Evolutionary conservation across 2,329 filamentous ascomycete genomes (phyloP).

Genomic region (Fusarium burgessii): DNA sequence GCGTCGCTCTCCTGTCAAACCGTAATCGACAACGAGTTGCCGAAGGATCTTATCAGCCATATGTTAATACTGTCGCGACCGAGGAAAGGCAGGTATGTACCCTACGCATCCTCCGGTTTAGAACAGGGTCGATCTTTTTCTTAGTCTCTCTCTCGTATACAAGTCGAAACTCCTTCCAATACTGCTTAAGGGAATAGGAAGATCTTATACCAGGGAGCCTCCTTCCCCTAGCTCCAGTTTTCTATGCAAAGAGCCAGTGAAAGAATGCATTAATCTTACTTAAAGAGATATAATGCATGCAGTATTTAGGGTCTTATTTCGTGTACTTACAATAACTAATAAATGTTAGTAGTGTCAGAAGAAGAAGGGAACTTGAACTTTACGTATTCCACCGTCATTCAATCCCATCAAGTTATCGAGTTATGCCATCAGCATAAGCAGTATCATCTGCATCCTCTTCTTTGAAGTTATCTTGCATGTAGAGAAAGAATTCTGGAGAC

Average conservation of each 20-base stretch:
- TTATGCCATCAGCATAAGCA: background rate
- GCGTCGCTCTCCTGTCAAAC: background rate
- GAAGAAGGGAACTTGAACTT: background rate
- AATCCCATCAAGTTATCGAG: background rate
- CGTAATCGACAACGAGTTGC: background rate
- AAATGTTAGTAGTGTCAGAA: background rate
- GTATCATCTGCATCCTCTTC: background rate
- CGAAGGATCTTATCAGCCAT: background rate
- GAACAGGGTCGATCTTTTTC: background rate
- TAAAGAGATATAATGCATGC: background rate
- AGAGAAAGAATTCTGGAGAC: background rate
- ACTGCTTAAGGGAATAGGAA: background rate
- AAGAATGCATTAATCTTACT: background rate
- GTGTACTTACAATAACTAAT: background rate
- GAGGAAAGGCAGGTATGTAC: background rate
- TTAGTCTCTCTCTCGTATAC: background rate
- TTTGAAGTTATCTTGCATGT: background rate
- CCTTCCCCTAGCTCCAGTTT: background rate
- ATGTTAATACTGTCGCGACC: background rate
- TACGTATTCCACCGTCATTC: background rate
- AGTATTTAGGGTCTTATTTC: rapidly evolving
- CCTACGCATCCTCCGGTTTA: background rate
- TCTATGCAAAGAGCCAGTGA: background rate
- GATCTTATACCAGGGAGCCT: background rate
- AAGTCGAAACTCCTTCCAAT: background rate